Conservation (phyloP, 768 basidiomycete species). For the Rhodotorula diobovata region DNA sequence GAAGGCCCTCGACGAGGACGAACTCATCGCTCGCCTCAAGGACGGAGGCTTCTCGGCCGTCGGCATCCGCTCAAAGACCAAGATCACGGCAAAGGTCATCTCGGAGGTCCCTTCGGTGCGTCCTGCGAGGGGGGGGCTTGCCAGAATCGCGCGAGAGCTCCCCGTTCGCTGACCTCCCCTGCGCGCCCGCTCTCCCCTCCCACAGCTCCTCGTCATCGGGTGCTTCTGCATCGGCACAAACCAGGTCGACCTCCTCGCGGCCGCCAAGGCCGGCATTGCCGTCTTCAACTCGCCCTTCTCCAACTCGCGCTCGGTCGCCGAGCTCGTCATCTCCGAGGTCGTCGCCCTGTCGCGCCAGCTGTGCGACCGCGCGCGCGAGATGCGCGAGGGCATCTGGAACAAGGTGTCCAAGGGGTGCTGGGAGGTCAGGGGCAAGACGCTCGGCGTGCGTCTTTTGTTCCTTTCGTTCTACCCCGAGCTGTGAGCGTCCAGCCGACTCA, state of each 20-base stretch:
- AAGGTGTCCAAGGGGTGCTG: slow-evolving; percentile 98
- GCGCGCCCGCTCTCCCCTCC: not conserved
- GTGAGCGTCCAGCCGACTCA: not conserved
- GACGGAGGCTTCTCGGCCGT: slow-evolving; percentile 84
- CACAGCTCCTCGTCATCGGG: slow-evolving; percentile 85
- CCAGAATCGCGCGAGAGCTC: not conserved
- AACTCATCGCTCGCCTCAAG: slow-evolving; percentile 67
- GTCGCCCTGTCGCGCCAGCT: slow-evolving; percentile 91
- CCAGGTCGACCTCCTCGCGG: slow-evolving; percentile 84
- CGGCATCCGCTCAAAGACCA: slow-evolving; percentile 96
- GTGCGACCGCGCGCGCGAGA: slow-evolving; percentile 78
- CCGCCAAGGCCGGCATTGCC: slow-evolving; percentile 81
- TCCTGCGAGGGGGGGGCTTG: slow-evolving; percentile 6
- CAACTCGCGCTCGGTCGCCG: slow-evolving; percentile 89
- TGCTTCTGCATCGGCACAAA: slow-evolving; percentile 99
- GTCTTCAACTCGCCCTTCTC: slow-evolving; percentile 97
- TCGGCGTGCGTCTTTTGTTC: slow-evolving; percentile 54
- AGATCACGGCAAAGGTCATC: slow-evolving; percentile 83
- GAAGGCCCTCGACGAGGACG: slow-evolving; percentile 84
- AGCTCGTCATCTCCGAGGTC: slow-evolving; percentile 91
- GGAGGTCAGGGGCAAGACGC: slow-evolving; percentile 95
- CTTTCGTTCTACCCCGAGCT: too few species aligned
- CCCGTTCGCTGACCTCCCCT: not conserved
- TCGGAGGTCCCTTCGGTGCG: slow-evolving; percentile 77
- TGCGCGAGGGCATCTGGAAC: slow-evolving; percentile 91